Evolutionary conservation across 2,329 filamentous ascomycete genomes (phyloP), one percentile per base, ranked within the genome.

Genomic region (Fusarium musae): DNA sequence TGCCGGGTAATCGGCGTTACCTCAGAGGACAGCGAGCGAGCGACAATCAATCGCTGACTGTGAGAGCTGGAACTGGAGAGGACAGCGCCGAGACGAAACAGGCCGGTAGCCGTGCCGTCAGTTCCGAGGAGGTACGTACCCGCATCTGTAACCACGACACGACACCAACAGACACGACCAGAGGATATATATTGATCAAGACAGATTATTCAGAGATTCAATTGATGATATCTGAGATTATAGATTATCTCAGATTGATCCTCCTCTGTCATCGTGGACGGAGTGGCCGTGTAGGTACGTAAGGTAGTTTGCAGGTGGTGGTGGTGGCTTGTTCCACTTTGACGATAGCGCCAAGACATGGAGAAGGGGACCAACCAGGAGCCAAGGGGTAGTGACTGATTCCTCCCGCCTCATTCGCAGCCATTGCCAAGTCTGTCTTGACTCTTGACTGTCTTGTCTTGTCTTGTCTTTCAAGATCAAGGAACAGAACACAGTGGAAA

Each of bases 21-120:
- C 23, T 23, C 3, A 37, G 37, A 16, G 26, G 15, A 37, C 16
- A 37, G 36, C 36, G 52, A 54, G 34, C 8, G 34, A 36, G 34
- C 36, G 36, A 37, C 36, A 37, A 37, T 37, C 23, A 19, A 43
- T 32, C 62, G 16, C 36, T 26, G 26, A 26, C 26, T 34, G 23
- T 17, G 44, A 56, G 36, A 37, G 17, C 17, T 37, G 36, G 9
- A 19, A 26, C 26, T 26, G 15, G 36, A 37, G 9, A 73, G 58
- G 59, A 65, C 66, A 73, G 40, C 70, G 75, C 75, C 73, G 63
- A 77, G 75, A 73, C 75, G 66, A 73, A 12, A 66, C 64, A 69
- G 54, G 75, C 69, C 73, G 73, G 73, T 76, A 66, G 42, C 71
- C 72, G 72, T 77, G 75, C 75, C 75, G 75, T 77, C 56, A 74